Conservation (phyloP, 2,329 filamentous ascomycete genomes). For the Arthrobotrys iridis region DNA sequence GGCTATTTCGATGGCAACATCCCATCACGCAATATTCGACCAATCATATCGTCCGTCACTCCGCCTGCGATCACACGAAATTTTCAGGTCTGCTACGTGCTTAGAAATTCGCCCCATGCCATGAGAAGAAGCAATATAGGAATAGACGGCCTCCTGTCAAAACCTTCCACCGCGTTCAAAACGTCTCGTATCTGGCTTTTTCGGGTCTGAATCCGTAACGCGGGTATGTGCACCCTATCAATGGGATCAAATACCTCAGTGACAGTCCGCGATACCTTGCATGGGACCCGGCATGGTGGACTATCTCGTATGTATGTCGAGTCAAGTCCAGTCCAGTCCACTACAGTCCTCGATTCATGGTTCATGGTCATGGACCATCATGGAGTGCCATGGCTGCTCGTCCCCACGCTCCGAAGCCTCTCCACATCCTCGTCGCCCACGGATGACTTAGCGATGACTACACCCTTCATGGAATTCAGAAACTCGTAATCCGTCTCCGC, state of each 20-base stretch:
- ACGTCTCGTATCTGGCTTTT: conserved; percentile 20
- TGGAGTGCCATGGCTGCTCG: neutral
- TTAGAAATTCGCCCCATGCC: conserved; percentile 35
- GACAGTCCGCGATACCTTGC: neutral
- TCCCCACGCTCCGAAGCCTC: conserved; percentile 40
- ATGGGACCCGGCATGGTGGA: neutral
- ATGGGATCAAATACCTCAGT: conserved; percentile 4
- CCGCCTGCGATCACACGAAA: conserved; percentile 14
- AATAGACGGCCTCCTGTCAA: neutral
- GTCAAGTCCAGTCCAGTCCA: too few species aligned
- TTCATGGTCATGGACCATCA: too few species aligned
- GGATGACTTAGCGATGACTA: conserved; percentile 54
- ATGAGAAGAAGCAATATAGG: neutral
- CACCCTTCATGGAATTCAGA: conserved; percentile 55
- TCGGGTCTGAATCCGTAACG: conserved; percentile 5
- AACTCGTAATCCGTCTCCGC: conserved; percentile 52
- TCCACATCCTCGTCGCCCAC: conserved; percentile 53
- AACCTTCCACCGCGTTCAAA: too few species aligned
- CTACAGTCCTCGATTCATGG: too few species aligned
- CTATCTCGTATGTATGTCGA: neutral
- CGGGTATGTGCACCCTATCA: too few species aligned
- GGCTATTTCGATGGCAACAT: conserved; percentile 44
- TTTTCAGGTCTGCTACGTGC: conserved; percentile 32
- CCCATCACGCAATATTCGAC: conserved; percentile 49
- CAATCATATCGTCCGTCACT: conserved; percentile 27